Evolutionary conservation across 2,329 filamentous ascomycete genomes (phyloP).

Genomic region (Didymosphaeria variabile): DNA sequence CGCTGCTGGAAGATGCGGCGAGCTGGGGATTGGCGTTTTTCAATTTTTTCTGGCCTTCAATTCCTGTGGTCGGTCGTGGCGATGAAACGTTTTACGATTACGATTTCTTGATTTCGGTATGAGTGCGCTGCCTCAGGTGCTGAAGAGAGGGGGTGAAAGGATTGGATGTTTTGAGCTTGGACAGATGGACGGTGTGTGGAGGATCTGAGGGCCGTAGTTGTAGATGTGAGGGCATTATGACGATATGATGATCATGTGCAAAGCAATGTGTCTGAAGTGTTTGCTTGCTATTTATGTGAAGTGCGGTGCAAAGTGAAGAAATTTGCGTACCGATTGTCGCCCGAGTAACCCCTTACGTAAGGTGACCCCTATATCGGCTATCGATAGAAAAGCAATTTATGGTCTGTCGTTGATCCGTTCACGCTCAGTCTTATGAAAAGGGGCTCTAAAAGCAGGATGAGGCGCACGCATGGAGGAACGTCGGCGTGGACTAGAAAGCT

Average conservation of each 20-base stretch:
- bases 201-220: slow-evolving; percentile 3
- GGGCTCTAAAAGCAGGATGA: background rate
- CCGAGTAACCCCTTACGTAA: background rate
- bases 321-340: background rate
- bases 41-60: slow-evolving; percentile 10
- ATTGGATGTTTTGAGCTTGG: background rate
- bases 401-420: background rate
- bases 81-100: slow-evolving; percentile 7
- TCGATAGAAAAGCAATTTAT: background rate
- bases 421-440: background rate
- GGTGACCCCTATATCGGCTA: background rate
- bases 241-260: slow-evolving; percentile 15
- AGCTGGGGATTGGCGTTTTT: slow-evolving; percentile 26
- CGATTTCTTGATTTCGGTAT: slow-evolving; percentile 8
- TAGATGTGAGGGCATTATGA: slow-evolving; percentile 8
- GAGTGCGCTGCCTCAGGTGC: slow-evolving; percentile 2
- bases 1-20: slow-evolving; percentile 21
- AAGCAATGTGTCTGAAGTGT: background rate
- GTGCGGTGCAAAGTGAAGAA: background rate
- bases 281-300: background rate
- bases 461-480: background rate
- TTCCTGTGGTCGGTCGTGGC: slow-evolving; percentile 4
- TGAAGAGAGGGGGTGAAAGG: background rate
- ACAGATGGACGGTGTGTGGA: background rate
- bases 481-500: background rate